Base-by-base conservation (phyloP, 1,284 basidiomycete species). In the Marasmius oreades region DNA sequence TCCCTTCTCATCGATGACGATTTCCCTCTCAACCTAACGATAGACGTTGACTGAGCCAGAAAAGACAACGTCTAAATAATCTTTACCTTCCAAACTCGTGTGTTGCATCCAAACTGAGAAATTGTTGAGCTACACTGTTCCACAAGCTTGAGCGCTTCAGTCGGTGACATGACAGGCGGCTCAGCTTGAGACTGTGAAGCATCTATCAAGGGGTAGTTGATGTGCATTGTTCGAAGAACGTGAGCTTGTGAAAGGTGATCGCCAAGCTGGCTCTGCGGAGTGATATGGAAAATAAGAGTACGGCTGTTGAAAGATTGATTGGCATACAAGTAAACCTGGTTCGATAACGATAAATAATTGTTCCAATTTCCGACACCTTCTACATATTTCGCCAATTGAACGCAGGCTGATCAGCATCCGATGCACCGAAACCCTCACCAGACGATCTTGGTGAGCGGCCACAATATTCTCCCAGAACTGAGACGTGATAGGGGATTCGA, bases 341-440 rank as follows among this genome's bases (percentile, higher is more conserved):
- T 80, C 74, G 16, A 81, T 67, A 0, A 82, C 80, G 8, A 89
- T 67, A 64, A 87, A 89, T 5, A 90, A 66, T 60, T 87, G 76
- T 60, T 86, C 78, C 5, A 91, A 73, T 7, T 64, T 67, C 0
- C 67, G 57, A 59, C 86, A 88, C 18, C 71, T 67, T 6, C 62
- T 59, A 62, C 86, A 89, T 16, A 90, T 77, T 20, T 77, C 70
- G n/a, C 70, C 67, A 33, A 91, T 72, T 0, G 77, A 73, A 16
- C 66, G 66, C 20, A 82, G 63, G 61, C 73, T 73, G 54, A 88
- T 75, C 3, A 75, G 70, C 74, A 87, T 80, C 23, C 86, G 75
- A 62, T 89, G 81, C 2, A 89, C 75, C 10, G 84, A 85, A 60
- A 90, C 80, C 8, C 77, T 73, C n/a, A 66, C 71, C 1, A 91